Percentiles rank a stretch among this genome's conserved stretches.
These are phyloP conservation scores for Saksenaea vasiformis DNA, from an alignment of 371 early-diverging fungal species.

Conservation along the genomic window DNA sequence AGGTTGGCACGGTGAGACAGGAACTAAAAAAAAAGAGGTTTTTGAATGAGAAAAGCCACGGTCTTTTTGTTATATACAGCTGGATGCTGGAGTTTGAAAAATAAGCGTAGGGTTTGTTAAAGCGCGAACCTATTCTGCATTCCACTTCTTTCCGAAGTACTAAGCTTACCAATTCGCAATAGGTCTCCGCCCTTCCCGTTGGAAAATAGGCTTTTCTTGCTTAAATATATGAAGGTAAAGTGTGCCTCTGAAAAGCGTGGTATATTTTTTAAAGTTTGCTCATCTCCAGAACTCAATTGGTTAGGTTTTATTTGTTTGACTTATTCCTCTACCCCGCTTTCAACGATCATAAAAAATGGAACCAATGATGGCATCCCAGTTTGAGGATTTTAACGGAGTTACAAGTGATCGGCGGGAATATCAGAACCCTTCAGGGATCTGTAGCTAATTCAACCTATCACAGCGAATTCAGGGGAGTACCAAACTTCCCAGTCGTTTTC, in stretches of 20 bases:
- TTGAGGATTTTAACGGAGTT: conserved; percentile 3
- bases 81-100: background rate
- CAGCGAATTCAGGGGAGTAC: conserved; percentile 14
- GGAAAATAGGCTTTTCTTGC: background rate
- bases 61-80: background rate
- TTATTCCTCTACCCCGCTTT: background rate
- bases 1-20: background rate
- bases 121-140: background rate
- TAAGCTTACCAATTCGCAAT: conserved; percentile 2
- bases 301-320: background rate
- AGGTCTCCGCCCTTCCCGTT: background rate
- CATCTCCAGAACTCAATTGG: background rate
- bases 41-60: background rate
- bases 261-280: background rate
- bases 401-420: conserved; percentile 3
- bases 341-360: background rate
- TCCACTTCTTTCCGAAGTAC: background rate
- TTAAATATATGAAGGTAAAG: background rate
- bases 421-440: conserved; percentile 3
- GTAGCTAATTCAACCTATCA: background rate
- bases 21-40: background rate
- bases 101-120: background rate
- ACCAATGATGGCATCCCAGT: conserved; percentile 1
- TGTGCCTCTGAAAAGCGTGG: background rate
- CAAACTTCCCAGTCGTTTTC: conserved; percentile 19